Conservation (phyloP, 768 basidiomycete genomes). For the Collybiopsis luxurians region DNA sequence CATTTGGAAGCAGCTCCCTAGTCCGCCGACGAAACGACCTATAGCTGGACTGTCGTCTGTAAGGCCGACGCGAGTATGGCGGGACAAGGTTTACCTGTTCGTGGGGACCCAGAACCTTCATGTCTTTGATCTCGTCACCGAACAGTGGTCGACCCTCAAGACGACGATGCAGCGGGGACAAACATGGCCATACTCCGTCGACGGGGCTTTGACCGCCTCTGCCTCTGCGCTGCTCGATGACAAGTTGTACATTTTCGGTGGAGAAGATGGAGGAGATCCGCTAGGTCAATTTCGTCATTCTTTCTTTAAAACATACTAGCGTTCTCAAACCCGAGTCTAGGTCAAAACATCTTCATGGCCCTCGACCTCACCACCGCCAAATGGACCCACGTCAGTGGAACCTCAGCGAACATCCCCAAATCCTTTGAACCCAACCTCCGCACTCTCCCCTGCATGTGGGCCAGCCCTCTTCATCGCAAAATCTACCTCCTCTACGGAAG, state of each 20-base stretch:
- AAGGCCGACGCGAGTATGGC: constrained; percentile 9
- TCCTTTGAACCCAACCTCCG: constrained; percentile 17
- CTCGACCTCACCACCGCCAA: constrained; percentile 18
- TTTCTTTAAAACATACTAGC: too few relatives aligned
- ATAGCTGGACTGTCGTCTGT: background rate
- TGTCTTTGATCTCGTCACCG: constrained; percentile 20
- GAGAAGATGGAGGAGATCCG: too few relatives aligned
- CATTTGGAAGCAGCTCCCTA: background rate
- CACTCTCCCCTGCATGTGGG: constrained; percentile 18
- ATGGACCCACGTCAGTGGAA: constrained; percentile 19
- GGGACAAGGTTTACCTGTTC: constrained; percentile 21
- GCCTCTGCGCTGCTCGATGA: background rate
- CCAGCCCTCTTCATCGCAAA: too few relatives aligned
- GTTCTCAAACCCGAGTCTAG: background rate
- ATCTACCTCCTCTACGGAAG: too few relatives aligned
- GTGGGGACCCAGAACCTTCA: constrained; percentile 13
- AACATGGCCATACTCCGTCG: background rate
- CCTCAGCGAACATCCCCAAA: background rate
- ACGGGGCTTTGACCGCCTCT: background rate
- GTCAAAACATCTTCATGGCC: constrained; percentile 20
- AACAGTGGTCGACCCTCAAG: constrained; percentile 17
- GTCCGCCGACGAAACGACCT: background rate
- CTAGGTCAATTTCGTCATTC: too few relatives aligned
- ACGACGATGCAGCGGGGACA: constrained; percentile 7
- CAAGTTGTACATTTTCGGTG: background rate